Evolutionary conservation across 345 rosid species (phyloP), one percentile per base, ranked within the genome.

Genomic region (Theobroma cacao): DNA sequence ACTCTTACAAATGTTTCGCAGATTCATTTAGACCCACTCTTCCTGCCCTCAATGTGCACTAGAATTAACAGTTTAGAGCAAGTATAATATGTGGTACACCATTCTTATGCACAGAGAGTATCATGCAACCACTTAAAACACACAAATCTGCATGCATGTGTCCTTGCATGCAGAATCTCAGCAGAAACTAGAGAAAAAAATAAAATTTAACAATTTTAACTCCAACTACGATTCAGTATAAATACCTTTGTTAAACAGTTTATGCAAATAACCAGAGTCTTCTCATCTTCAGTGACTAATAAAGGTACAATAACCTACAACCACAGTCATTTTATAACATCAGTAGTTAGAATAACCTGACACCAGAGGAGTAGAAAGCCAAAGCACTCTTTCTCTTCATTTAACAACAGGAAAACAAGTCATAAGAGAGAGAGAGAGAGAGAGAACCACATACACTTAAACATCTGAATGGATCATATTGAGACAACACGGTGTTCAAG

Each of bases 401-500:
- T 59, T 22, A 8, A n/a, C 8, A 55, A 43, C 14, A 59, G 69
- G 24, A 18, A 75, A 61, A 61, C 58, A 60, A 58, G 50, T 38
- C 20, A 68, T 34, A 34, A 15, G 28, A 12, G 79, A 75, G 77
- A 34, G 48, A 48, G 66, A 12, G 76, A 33, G 40, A 76, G 69
- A 75, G 74, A 72, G 52, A 36, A 24, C 77, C 64, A 81, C 89
- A 30, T 91, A 96, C 99, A 84, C 97, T 96, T 81, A 96, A 89
- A 88, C 98, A 91, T 92, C 99, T 91, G 89, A 92, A 92, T 73
- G 98, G 98, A 76, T 96, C 99, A 82, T 90, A 94, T 62, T 91
- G 91, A 47, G 94, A 88, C 85, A 96, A 81, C 66, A 94, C 86
- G 2, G 87, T 73, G 53, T 89, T 92, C 87, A 96, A 87, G 85